A percentile compares a stretch with the other conserved stretches of the same genome.
Evolutionary conservation across 116 monocot genomes (phyloP).

Genomic region (Cymodocea nodosa): DNA sequence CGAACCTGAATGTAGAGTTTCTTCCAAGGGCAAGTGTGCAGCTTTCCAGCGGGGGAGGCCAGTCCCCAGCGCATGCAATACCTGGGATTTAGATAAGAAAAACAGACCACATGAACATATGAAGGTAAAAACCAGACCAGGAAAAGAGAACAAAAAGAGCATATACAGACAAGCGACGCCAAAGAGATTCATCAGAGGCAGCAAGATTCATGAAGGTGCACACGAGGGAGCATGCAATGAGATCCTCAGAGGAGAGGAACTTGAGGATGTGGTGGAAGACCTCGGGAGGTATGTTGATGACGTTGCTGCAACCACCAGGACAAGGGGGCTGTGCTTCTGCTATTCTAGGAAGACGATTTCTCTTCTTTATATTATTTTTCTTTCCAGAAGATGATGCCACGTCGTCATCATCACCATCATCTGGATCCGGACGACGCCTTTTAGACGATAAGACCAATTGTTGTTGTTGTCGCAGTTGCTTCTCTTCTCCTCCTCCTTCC

Average conservation of each 20-base stretch:
- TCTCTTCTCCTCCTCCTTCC: not conserved
- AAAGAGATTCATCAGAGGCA: conserved; percentile 86
- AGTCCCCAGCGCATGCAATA: conserved; percentile 93
- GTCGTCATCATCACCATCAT: not conserved
- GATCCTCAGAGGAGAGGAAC: conserved; percentile 97
- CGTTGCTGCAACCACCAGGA: conserved; percentile 40
- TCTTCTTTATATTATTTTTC: too few species aligned
- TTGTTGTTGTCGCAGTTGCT: too few species aligned
- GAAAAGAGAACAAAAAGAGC: not conserved
- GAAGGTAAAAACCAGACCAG: not conserved
- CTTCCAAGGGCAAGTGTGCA: conserved; percentile 86
- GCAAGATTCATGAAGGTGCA: conserved; percentile 64
- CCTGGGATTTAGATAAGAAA: conserved; percentile 17
- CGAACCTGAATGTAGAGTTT: conserved; percentile 88
- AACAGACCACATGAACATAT: not conserved
- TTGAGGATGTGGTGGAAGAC: conserved; percentile 84
- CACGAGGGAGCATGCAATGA: conserved; percentile 70
- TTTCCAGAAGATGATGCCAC: not conserved
- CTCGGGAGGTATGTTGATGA: conserved; percentile 75
- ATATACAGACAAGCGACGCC: conserved; percentile 78
- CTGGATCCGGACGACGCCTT: not conserved
- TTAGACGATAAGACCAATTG: not conserved
- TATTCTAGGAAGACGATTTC: not conserved
- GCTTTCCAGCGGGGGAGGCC: conserved; percentile 36
- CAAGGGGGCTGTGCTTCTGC: not conserved